Base-by-base conservation (phyloP, 352 stramenopile species). In the Pythium scleroteichum region DNA sequence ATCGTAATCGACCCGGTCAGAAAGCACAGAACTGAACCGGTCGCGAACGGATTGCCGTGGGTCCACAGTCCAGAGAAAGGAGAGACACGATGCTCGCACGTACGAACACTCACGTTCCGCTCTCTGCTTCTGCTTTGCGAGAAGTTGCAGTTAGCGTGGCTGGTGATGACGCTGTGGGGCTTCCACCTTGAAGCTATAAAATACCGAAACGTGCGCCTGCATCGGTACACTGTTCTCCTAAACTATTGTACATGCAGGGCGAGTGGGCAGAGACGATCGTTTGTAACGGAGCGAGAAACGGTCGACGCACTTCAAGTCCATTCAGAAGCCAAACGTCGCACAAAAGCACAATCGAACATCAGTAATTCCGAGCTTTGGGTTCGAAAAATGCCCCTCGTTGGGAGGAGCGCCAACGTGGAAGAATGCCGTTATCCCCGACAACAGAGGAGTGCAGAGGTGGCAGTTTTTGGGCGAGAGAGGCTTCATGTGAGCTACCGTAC, bases 401-500 rank as follows among this genome's bases (percentile, higher is more conserved):
- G 3, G 29, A 41, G 47, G 24, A 38, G 29, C 26, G 14, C 26
- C 39, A 22, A 33, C 29, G 42, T 48, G 39, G 52, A 39, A 59
- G 52, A 51, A 51, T 40, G 40, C 39, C 39, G 52, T 59, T 41
- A 59, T 50, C 24, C 39, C 52, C 20, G 2, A 7, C 2, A 17
- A 42, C 27, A 17, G 20, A 62, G 27, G 44, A 54, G 45, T 62
- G 23, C 54, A 62, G 54, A 41, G 54, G 20, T 62, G 54, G 33
- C 54, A 54, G 54, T 62, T 54, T 35, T 35, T 41, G 42, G 47
- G 33, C 29, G 53, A 47, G 52, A n/a, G n/a, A n/a, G n/a, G n/a
- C n/a, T n/a, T n/a, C n/a, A n/a, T 14, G 33, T 39, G 33, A 39
- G 33, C 33, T 14, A n/a, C n/a, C n/a, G n/a, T n/a, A n/a, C n/a